Conservation (phyloP, 169 alveolate species). For the Plasmodium gonderi region DNA sequence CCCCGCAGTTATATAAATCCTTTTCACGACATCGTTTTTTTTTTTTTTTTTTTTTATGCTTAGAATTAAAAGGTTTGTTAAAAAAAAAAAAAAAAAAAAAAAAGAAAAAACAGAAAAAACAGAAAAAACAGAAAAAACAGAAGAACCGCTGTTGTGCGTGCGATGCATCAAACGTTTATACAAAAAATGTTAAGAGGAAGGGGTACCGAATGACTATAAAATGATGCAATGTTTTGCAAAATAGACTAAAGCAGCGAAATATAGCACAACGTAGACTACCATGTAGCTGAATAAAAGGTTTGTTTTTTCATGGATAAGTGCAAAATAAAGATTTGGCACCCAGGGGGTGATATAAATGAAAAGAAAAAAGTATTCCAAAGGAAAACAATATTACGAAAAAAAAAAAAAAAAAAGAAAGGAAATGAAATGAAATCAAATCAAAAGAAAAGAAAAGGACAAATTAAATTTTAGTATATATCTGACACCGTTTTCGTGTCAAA, state of each 20-base stretch:
- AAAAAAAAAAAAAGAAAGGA: background rate
- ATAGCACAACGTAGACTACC: background rate
- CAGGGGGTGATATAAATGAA: background rate
- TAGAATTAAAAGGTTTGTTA: background rate
- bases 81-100: background rate
- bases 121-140: too few relatives aligned
- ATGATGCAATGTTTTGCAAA: too few relatives aligned
- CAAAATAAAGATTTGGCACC: background rate
- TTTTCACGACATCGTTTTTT: too few relatives aligned
- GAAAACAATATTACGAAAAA: background rate
- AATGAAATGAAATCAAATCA: background rate
- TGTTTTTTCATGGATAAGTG: background rate
- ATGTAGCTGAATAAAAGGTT: background rate
- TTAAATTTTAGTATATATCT: too few relatives aligned
- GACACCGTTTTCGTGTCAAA: too few relatives aligned
- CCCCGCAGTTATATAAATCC: too few relatives aligned
- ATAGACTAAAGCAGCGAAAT: too few relatives aligned
- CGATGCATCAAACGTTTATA: background rate
- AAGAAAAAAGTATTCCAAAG: background rate
- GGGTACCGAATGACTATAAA: background rate
- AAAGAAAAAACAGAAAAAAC: too few relatives aligned
- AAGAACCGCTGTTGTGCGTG: background rate
- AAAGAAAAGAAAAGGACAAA: too few relatives aligned
- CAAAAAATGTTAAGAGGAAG: background rate
- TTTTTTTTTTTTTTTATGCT: too few relatives aligned